Conservation (phyloP, 2,329 filamentous ascomycete genomes). For the Macrophomina pseudophaseolina region DNA sequence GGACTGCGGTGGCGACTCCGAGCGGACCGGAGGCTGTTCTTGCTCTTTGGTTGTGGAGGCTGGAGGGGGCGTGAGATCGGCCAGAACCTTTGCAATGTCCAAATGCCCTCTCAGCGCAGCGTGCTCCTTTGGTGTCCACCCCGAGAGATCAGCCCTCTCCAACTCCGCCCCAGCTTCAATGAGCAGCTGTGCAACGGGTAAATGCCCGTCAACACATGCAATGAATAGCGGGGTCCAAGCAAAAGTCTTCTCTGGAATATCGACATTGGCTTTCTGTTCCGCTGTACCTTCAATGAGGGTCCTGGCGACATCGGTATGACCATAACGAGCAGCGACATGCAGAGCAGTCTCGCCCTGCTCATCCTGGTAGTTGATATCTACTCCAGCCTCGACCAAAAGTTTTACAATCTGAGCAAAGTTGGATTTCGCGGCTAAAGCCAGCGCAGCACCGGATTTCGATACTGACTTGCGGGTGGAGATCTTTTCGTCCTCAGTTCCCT, state of each 20-base stretch:
- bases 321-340: conserved; percentile 88
- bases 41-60: conserved; percentile 34
- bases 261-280: conserved; percentile 74
- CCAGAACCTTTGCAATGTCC: conserved; percentile 73
- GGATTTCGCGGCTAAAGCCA: conserved; percentile 85
- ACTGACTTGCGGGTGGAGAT: conserved; percentile 70
- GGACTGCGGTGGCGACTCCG: conserved; percentile 54
- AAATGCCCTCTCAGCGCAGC: conserved; percentile 89
- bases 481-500: conserved; percentile 66
- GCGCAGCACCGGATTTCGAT: conserved; percentile 82
- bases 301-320: conserved; percentile 78
- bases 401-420: conserved; percentile 85
- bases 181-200: conserved; percentile 75
- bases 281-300: conserved; percentile 73
- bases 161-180: conserved; percentile 79
- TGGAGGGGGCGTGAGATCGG: conserved; percentile 56
- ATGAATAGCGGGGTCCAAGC: conserved; percentile 96
- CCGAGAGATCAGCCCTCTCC: conserved; percentile 78
- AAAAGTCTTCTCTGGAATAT: conserved; percentile 81
- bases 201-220: conserved; percentile 85
- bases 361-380: conserved; percentile 93
- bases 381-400: conserved; percentile 84
- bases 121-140: conserved; percentile 94
- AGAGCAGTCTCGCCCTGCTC: conserved; percentile 88
- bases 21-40: conserved; percentile 33